Base-by-base conservation (phyloP, 176 grass and related monocot species). In the Aegilops speltoides region DNA sequence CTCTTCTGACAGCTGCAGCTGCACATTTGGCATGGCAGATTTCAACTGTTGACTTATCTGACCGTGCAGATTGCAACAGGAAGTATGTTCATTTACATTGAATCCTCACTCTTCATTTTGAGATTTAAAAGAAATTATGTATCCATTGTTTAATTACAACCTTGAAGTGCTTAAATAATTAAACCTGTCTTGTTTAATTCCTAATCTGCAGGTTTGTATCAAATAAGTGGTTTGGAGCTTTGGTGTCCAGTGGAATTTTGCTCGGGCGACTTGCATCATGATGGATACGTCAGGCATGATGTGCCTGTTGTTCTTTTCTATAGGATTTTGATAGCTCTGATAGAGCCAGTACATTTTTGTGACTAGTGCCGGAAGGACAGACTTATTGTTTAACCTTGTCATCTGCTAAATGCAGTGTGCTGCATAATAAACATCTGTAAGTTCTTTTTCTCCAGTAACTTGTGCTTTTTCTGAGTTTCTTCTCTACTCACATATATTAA, bases 181-280 rank as follows among this genome's bases (percentile, higher is more conserved):
- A 54, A 73, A 16, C 40, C 73, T 79, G 43, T 22, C 3, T 26
- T 36, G 34, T 36, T 36, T n/a, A 59, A 64, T 87, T 4, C 7
- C 14, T 82, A 24, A 2, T 76, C 1, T 77, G 50, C 87, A 97
- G 95, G 31, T 98, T 95, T 81, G 89, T 93, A 59, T 91, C 95
- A 10, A 98, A 98, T 82, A 95, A 98, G 56, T 98, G 95, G 93
- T 92, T 98, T 89, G 93, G 95, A 83, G 95, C 89, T 73, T 77
- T 95, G 23, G 73, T 98, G 14, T 98, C 92, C 73, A 76, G 85
- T 76, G 95, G 91, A 54, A 89, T 95, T 82, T 75, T 98, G 64
- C 81, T 90, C 56, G 93, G 91, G n/a, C 80, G 80, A 63, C 83
- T 98, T 73, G 77, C 81, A 33, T 92, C 89, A 24, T 93, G 85